phyloP scores from a whole-genome alignment of 768 basidiomycete genomes.

The Rhizopogon rudus region DNA sequence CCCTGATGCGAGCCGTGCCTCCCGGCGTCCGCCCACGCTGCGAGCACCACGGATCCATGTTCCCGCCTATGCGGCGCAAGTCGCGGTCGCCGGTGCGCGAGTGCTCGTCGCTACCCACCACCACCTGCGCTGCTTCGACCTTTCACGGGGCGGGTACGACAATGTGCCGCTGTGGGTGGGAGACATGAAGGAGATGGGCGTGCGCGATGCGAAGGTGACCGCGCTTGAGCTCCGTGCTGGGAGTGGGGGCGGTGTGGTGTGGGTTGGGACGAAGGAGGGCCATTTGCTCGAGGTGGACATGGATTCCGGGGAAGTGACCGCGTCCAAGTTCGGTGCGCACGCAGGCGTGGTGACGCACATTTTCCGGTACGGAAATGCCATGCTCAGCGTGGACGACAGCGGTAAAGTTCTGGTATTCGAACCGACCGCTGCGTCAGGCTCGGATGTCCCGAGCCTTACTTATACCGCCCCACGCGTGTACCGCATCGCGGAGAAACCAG shows the following conservation, averaged over 20 bases:
- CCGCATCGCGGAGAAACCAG: conserved; percentile 76
- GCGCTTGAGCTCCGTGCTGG: conserved; percentile 74
- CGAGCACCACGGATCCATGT: conserved; percentile 49
- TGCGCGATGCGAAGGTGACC: conserved; percentile 68
- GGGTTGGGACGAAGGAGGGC: conserved; percentile 92
- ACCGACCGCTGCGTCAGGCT: conserved; percentile 32
- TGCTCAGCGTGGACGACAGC: conserved; percentile 81
- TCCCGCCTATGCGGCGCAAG: conserved; percentile 47
- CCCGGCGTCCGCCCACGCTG: conserved; percentile 42
- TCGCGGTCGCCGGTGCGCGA: conserved; percentile 51
- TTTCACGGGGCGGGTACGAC: conserved; percentile 28
- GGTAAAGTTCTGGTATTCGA: conserved; percentile 81
- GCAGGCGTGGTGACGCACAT: conserved; percentile 64
- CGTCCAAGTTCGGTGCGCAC: conserved; percentile 60
- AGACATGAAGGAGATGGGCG: conserved; percentile 57
- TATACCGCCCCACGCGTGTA: conserved; percentile 50
- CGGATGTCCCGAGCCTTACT: conserved; percentile 39
- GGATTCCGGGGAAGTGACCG: conserved; percentile 49
- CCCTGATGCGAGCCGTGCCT: conserved; percentile 67
- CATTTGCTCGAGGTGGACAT: conserved; percentile 81
- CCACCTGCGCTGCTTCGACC: conserved; percentile 60
- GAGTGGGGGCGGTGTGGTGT: conserved; percentile 52
- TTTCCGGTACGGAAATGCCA: conserved; percentile 60
- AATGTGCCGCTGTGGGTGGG: conserved; percentile 44
- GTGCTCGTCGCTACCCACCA: conserved; percentile 56